Percentiles rank a stretch among this genome's conserved stretches.
Conservation (phyloP, 1,284 basidiomycete species). For the Trichosporon sp. region DNA sequence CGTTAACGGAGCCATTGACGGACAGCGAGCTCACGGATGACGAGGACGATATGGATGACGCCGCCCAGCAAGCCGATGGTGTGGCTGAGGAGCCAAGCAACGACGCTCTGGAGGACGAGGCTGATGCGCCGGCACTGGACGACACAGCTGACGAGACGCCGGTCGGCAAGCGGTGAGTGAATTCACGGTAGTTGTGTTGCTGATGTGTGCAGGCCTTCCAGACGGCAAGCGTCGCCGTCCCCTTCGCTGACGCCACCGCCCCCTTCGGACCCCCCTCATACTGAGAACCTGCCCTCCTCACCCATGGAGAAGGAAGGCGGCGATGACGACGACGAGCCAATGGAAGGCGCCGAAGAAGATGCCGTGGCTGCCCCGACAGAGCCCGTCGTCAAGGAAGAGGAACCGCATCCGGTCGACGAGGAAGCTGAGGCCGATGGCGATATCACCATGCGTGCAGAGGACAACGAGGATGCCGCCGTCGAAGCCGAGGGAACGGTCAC, state of each 20-base stretch:
- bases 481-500: constrained; percentile 12
- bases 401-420: constrained; percentile 24
- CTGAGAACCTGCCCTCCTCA: constrained; percentile 29
- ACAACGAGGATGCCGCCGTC: constrained; percentile 17
- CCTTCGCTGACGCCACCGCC: constrained; percentile 40
- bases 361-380: not conserved
- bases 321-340: constrained; percentile 5
- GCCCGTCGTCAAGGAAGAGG: constrained; percentile 20
- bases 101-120: not conserved
- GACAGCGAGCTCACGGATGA: constrained; percentile 41
- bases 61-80: constrained; percentile 16
- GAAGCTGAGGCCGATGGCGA: constrained; percentile 35
- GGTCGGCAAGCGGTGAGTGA: constrained; percentile 15
- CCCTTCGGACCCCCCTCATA: constrained; percentile 32
- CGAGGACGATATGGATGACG: constrained; percentile 30
- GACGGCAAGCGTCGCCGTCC: constrained; percentile 30
- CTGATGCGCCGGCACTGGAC: not conserved
- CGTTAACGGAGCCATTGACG: constrained; percentile 32
- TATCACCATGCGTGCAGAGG: constrained; percentile 36
- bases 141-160: constrained; percentile 3
- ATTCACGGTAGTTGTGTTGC: not conserved
- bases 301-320: constrained; percentile 20
- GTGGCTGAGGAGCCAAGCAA: constrained; percentile 23
- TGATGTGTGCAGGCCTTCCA: constrained; percentile 15
- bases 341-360: constrained; percentile 16